A percentile compares a stretch with the other conserved stretches of the same genome.
Conservation (phyloP, 1,139 yeast species). For the Pichiaceae sp. region DNA sequence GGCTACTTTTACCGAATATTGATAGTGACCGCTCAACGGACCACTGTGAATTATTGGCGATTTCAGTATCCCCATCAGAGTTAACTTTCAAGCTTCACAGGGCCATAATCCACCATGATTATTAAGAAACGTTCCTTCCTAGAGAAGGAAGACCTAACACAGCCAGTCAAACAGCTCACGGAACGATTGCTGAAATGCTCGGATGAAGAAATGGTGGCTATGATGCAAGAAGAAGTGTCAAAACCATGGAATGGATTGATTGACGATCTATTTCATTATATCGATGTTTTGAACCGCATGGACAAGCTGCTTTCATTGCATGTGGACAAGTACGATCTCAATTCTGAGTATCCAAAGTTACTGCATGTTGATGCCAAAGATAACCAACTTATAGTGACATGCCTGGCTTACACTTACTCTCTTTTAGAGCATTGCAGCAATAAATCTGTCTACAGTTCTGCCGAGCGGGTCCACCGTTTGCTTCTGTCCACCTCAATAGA, state of each 20-base stretch:
- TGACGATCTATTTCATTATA: constrained; percentile 64
- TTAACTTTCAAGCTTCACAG: too few species aligned
- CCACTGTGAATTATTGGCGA: too few species aligned
- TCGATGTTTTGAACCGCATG: constrained; percentile 64
- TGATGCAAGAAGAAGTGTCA: constrained; percentile 21
- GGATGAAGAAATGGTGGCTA: constrained; percentile 23
- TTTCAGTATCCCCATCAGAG: too few species aligned
- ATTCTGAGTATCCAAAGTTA: constrained; percentile 38
- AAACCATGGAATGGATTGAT: constrained; percentile 28
- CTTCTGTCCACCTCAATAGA: constrained; percentile 48
- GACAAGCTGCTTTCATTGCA: constrained; percentile 55
- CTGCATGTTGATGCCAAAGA: constrained; percentile 39
- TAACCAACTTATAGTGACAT: constrained; percentile 35
- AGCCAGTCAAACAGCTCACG: constrained; percentile 8
- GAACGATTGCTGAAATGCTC: constrained; percentile 11
- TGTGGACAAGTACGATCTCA: constrained; percentile 47
- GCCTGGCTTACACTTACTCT: constrained; percentile 54
- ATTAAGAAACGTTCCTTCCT: neutral
- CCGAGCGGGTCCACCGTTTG: constrained; percentile 53
- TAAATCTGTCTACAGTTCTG: constrained; percentile 58
- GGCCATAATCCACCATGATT: neutral
- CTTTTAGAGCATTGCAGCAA: constrained; percentile 66
- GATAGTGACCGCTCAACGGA: too few species aligned
- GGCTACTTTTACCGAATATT: too few species aligned
- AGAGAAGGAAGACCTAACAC: neutral